These are phyloP conservation scores for Senna tora DNA, from an alignment of 306 rosid genomes.

Conservation along the genomic window DNA sequence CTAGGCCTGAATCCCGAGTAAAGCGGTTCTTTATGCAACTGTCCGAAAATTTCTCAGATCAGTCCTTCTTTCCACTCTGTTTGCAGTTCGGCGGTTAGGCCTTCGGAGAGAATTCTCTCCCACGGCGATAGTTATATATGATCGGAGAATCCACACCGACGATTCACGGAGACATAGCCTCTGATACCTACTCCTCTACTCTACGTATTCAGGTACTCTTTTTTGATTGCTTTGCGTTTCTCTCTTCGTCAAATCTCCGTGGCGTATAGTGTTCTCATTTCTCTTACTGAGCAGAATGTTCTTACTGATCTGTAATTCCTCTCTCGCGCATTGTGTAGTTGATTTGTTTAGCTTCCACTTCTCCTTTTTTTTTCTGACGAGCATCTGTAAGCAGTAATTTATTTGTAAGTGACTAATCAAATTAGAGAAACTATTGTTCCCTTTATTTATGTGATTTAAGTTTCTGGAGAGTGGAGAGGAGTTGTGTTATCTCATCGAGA, in stretches of 20 bases:
- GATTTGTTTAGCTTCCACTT: neutral
- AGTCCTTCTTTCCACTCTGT: neutral
- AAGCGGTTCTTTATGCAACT: neutral
- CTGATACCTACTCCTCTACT: neutral
- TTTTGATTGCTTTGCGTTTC: neutral
- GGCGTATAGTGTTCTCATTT: neutral
- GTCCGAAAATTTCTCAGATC: neutral
- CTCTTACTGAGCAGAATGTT: neutral
- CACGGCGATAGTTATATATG: constrained; percentile 10
- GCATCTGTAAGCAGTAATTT: neutral
- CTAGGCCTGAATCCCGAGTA: too few relatives aligned
- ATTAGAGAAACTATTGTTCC: neutral
- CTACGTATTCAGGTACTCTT: neutral
- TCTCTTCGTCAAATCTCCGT: neutral
- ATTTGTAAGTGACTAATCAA: neutral
- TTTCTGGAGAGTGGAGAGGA: constrained; percentile 1
- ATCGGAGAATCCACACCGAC: constrained; percentile 25
- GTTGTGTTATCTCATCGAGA: constrained; percentile 3
- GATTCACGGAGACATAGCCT: neutral
- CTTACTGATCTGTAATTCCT: neutral
- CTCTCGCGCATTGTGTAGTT: neutral
- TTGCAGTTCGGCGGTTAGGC: neutral
- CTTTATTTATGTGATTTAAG: neutral
- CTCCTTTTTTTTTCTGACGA: constrained; percentile 2
- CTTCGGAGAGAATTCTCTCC: neutral